Conservation (phyloP, 352 stramenopile genomes). For the Aphanomyces euteiches region DNA sequence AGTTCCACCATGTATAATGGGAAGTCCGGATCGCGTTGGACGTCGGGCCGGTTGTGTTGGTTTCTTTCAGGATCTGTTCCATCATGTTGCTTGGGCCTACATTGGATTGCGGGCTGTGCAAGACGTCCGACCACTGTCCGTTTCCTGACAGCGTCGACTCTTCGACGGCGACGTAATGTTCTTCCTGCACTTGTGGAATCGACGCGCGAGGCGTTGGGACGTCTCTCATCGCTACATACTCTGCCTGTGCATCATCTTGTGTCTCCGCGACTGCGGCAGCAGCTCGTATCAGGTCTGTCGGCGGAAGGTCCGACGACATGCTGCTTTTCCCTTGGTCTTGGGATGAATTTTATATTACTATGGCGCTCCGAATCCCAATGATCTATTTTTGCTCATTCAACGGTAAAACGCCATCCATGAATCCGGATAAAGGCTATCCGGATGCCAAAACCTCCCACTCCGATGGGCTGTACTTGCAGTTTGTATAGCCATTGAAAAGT, state of each 20-base stretch:
- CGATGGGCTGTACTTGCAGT: no score
- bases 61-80: not conserved
- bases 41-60: conserved; percentile 1
- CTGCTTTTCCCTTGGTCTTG: not conserved
- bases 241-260: not conserved
- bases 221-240: not conserved
- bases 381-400: conserved; percentile 2
- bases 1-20: conserved; percentile 87
- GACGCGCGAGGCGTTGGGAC: not conserved
- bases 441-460: no score
- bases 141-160: not conserved
- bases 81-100: not conserved
- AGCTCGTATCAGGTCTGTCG: not conserved
- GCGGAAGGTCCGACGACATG: no score
- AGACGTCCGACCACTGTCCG: not conserved
- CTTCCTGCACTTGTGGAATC: not conserved
- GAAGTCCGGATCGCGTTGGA: conserved; percentile 82
- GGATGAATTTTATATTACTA: not conserved
- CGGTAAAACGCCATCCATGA: not conserved
- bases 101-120: not conserved
- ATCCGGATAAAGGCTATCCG: no score
- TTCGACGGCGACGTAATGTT: not conserved
- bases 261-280: no score
- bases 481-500: no score
- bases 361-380: not conserved